Conservation (phyloP, 2,329 filamentous ascomycete genomes). For the Ophiostoma sp. region DNA sequence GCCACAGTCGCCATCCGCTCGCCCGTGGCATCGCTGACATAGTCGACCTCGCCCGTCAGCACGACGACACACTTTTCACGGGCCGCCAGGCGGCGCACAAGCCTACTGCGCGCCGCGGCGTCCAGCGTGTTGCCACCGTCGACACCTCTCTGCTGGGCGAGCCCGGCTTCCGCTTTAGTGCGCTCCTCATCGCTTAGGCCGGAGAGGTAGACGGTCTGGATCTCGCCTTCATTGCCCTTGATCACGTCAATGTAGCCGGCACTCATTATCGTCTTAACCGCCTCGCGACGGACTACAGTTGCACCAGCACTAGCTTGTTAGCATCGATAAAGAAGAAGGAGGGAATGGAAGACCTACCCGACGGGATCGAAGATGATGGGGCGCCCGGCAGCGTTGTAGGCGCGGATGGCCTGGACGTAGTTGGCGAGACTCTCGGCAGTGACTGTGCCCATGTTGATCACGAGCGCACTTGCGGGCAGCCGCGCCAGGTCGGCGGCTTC, state of each 20-base stretch:
- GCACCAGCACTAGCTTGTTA: conserved; percentile 60
- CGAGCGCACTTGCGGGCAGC: conserved; percentile 64
- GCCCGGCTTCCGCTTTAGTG: conserved; percentile 24
- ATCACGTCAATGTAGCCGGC: conserved; percentile 78
- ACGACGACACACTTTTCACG: conserved; percentile 68
- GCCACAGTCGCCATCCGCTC: conserved; percentile 57
- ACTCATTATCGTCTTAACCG: conserved; percentile 64
- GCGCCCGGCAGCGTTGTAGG: conserved; percentile 72
- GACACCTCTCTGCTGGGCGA: conserved; percentile 69
- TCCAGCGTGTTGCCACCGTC: conserved; percentile 61
- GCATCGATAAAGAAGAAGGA: neutral
- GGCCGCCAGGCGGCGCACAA: conserved; percentile 62
- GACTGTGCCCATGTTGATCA: conserved; percentile 93
- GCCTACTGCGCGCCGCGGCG: conserved; percentile 45
- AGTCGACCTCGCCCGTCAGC: conserved; percentile 74
- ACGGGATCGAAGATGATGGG: conserved; percentile 86
- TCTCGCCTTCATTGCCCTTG: conserved; percentile 91
- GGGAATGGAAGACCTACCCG: conserved; percentile 46
- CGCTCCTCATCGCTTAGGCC: conserved; percentile 26
- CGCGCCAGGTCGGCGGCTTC: conserved; percentile 77
- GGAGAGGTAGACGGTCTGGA: conserved; percentile 63
- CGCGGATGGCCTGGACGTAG: conserved; percentile 66
- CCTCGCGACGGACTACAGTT: conserved; percentile 64
- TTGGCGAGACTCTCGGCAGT: conserved; percentile 67
- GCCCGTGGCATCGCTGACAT: conserved; percentile 63